Evolutionary conservation across 768 basidiomycete species (phyloP).

Genomic region (Candolleomyces aberdarensis): DNA sequence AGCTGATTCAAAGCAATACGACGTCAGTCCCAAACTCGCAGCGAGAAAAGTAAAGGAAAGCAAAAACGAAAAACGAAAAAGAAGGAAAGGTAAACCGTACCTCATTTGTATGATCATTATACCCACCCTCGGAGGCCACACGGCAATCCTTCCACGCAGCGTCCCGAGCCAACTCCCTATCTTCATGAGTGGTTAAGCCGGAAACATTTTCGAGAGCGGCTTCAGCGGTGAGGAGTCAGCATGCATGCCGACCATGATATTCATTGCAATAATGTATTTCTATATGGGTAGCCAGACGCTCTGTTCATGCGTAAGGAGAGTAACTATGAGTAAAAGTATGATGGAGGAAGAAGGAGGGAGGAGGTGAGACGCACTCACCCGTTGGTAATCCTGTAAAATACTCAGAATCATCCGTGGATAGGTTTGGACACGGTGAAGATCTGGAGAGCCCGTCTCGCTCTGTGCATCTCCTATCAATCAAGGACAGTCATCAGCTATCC

Average conservation of each 20-base stretch:
- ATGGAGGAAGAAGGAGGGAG: neutral
- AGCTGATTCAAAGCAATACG: constrained; percentile 51
- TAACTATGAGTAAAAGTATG: too few relatives aligned
- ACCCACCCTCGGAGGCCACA: constrained; percentile 59
- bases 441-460: constrained; percentile 77
- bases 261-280: constrained; percentile 86
- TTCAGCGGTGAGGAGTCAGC: too few relatives aligned
- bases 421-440: constrained; percentile 75
- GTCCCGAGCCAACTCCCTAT: too few relatives aligned
- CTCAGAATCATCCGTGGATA: constrained; percentile 70
- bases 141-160: constrained; percentile 71
- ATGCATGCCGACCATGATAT: constrained; percentile 83
- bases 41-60: too few relatives aligned
- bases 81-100: constrained; percentile 22
- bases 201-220: constrained; percentile 61
- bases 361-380: constrained; percentile 28
- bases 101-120: constrained; percentile 85
- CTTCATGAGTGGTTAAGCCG: too few relatives aligned
- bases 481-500: too few relatives aligned
- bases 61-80: too few relatives aligned
- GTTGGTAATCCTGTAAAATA: constrained; percentile 74
- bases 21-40: too few relatives aligned
- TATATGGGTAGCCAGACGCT: constrained; percentile 93
- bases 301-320: too few relatives aligned
- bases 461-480: constrained; percentile 79